Percentiles rank a stretch among this genome's conserved stretches.
Evolutionary conservation across 2,329 filamentous ascomycete species (phyloP).

Genomic region (Fusarium guadeloupense): DNA sequence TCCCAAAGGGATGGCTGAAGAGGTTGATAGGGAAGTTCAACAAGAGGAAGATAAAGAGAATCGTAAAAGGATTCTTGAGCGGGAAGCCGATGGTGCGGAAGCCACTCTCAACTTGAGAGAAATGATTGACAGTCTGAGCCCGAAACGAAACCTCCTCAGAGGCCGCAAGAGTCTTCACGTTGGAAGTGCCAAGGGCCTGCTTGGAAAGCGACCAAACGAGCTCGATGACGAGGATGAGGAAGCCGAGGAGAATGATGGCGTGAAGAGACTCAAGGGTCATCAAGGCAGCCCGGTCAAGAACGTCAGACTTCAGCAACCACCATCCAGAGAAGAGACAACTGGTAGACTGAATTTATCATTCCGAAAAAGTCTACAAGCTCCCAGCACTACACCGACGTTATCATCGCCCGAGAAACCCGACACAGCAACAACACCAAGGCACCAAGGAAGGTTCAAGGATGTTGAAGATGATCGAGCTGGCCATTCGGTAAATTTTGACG

Average conservation of each 20-base stretch:
- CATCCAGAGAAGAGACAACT: conserved; percentile 72
- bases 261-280: conserved; percentile 76
- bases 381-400: conserved; percentile 54
- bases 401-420: conserved; percentile 60
- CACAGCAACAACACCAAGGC: conserved; percentile 64
- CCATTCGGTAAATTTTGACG: conserved; percentile 56
- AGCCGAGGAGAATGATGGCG: conserved; percentile 65
- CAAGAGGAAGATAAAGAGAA: conserved; percentile 71
- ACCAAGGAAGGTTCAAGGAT: conserved; percentile 65
- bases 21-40: conserved; percentile 68
- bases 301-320: conserved; percentile 73
- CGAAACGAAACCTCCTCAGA: conserved; percentile 73
- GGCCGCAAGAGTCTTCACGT: conserved; percentile 81
- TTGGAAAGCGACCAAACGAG: conserved; percentile 78
- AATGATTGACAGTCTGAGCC: conserved; percentile 80
- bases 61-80: conserved; percentile 63
- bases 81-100: conserved; percentile 60
- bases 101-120: conserved; percentile 74
- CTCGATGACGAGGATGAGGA: conserved; percentile 70
- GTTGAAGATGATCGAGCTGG: conserved; percentile 59
- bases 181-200: conserved; percentile 75
- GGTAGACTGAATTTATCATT: conserved; percentile 64
- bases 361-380: conserved; percentile 57
- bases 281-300: conserved; percentile 82
- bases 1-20: conserved; percentile 68